These are phyloP conservation scores for Amanita rubescens DNA, from an alignment of 768 basidiomycete genomes.

Conservation along the genomic window DNA sequence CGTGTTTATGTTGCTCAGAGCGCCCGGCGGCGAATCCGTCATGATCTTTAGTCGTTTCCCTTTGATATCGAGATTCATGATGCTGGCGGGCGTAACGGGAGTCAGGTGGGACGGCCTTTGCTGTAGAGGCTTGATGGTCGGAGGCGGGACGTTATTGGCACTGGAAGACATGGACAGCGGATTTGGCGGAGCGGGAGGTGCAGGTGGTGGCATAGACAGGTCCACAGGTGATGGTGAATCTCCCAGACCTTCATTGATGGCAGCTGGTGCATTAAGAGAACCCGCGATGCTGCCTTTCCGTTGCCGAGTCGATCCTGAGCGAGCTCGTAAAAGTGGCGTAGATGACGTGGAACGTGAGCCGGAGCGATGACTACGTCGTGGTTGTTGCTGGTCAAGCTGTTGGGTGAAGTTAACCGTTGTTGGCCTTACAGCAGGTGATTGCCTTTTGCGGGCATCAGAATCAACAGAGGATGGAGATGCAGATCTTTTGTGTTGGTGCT, in stretches of 20 bases:
- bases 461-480: constrained; percentile 56
- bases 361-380: constrained; percentile 20
- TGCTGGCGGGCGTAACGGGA: constrained; percentile 86
- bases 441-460: constrained; percentile 42
- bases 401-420: constrained; percentile 15
- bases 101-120: constrained; percentile 29
- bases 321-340: constrained; percentile 43
- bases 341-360: constrained; percentile 50
- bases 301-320: constrained; percentile 27
- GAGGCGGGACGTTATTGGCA: neutral
- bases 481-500: constrained; percentile 44
- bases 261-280: neutral
- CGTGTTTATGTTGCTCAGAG: neutral
- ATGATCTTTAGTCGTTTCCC: constrained; percentile 16
- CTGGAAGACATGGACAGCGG: neutral
- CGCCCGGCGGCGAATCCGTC: constrained; percentile 4
- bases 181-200: constrained; percentile 26
- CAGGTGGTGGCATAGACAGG: constrained; percentile 83
- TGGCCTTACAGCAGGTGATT: constrained; percentile 41
- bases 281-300: constrained; percentile 34
- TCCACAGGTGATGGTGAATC: constrained; percentile 87
- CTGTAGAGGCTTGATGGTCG: neutral
- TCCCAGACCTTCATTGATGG: constrained; percentile 22
- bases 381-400: constrained; percentile 11
- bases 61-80: constrained; percentile 69